Percentiles rank a stretch among this genome's conserved stretches.
Conservation (phyloP, 2,329 filamentous ascomycete genomes). For the Diaporthe citri region DNA sequence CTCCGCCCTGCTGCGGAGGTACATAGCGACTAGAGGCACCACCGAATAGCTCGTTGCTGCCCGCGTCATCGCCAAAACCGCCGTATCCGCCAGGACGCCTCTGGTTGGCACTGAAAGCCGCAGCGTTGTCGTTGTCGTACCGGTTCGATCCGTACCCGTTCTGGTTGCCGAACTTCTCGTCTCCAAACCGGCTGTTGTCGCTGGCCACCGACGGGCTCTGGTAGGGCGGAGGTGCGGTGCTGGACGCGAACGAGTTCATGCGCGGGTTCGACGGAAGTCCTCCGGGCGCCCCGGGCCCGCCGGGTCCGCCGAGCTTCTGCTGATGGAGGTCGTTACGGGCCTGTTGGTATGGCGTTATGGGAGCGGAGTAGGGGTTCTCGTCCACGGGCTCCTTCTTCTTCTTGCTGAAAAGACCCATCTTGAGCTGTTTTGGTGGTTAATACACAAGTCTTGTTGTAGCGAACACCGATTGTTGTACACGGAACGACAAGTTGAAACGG, state of each 20-base stretch:
- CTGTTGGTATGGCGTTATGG: constrained; percentile 61
- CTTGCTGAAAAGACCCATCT: constrained; percentile 63
- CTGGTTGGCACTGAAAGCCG: constrained; percentile 47
- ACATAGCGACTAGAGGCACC: constrained; percentile 47
- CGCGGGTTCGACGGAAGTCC: constrained; percentile 47
- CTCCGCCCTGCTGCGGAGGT: constrained; percentile 36
- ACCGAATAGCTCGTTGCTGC: constrained; percentile 71
- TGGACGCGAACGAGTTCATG: constrained; percentile 41
- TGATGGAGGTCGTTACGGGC: constrained; percentile 53
- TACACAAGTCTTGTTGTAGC: background rate
- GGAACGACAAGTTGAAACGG: background rate
- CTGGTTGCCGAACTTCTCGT: constrained; percentile 64
- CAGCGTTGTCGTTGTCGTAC: constrained; percentile 58
- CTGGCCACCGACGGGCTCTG: constrained; percentile 44
- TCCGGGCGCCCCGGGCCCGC: constrained; percentile 40
- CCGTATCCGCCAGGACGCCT: constrained; percentile 71
- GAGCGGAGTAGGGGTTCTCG: constrained; percentile 71
- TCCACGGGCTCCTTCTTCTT: constrained; percentile 58
- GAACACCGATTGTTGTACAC: background rate
- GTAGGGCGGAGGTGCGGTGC: constrained; percentile 54
- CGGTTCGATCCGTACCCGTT: constrained; percentile 66
- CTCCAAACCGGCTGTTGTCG: constrained; percentile 62
- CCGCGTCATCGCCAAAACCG: constrained; percentile 64
- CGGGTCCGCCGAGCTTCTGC: constrained; percentile 38
- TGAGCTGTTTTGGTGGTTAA: constrained; percentile 27